phyloP scores from a whole-genome alignment of 2,329 filamentous ascomycete genomes.

The Didymella exigua region DNA sequence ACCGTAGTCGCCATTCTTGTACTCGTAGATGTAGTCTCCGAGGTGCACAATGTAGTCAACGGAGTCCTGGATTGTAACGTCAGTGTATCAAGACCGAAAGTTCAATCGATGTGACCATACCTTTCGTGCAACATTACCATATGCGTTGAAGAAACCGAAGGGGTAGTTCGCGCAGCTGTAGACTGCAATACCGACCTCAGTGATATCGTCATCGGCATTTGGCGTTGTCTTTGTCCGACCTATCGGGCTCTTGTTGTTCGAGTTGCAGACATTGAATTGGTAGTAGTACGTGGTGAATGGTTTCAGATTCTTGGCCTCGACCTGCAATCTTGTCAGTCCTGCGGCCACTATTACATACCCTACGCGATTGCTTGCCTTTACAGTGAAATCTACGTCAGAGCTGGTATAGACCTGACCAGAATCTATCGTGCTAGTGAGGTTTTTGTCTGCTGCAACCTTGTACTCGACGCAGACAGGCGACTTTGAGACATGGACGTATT shows the following conservation, averaged over 20 bases:
- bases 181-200: conserved; percentile 66
- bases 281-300: conserved; percentile 73
- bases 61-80: conserved; percentile 27
- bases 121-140: conserved; percentile 49
- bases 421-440: conserved; percentile 57
- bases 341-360: background rate
- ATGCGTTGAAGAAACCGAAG: conserved; percentile 57
- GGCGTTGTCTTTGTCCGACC: conserved; percentile 75
- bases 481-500: conserved; percentile 60
- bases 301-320: conserved; percentile 67
- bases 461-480: conserved; percentile 72
- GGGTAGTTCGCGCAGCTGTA: conserved; percentile 69
- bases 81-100: background rate
- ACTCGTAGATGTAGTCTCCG: conserved; percentile 55
- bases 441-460: conserved; percentile 60
- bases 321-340: conserved; percentile 46
- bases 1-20: conserved; percentile 46
- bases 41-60: conserved; percentile 51
- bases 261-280: conserved; percentile 71
- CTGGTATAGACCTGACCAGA: conserved; percentile 70
- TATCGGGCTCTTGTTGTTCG: conserved; percentile 64
- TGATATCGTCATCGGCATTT: conserved; percentile 59
- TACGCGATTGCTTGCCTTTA: conserved; percentile 60
- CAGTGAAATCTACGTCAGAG: conserved; percentile 75
- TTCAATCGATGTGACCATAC: conserved; percentile 41